These are phyloP conservation scores for Xylaria sp. DNA, from an alignment of 2,329 filamentous ascomycete genomes.

Conservation along the genomic window DNA sequence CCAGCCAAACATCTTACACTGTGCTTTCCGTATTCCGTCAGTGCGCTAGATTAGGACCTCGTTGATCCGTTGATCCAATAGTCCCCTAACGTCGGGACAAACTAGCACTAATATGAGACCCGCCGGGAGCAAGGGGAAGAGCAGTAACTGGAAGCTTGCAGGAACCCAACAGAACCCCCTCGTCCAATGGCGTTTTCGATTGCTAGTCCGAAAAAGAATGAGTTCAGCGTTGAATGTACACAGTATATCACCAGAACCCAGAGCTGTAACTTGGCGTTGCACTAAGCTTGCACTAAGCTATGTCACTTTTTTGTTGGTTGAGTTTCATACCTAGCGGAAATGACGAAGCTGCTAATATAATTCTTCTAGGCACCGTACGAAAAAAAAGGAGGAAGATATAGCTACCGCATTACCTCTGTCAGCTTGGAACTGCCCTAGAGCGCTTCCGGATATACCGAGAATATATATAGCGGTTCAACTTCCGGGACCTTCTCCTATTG, in stretches of 20 bases:
- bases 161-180: not conserved
- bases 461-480: no score
- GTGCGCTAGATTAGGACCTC: not conserved
- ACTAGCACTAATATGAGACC: slow-evolving; percentile 9
- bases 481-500: no score
- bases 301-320: not conserved
- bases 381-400: no score
- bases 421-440: no score
- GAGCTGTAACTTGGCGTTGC: not conserved
- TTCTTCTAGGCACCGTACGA: no score
- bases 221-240: slow-evolving; percentile 3
- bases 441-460: no score
- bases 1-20: slow-evolving; percentile 15
- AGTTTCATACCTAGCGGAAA: not conserved
- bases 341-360: no score
- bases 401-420: no score
- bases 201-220: slow-evolving; percentile 1
- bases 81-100: slow-evolving; percentile 30
- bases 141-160: not conserved
- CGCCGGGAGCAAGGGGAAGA: not conserved
- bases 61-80: slow-evolving; percentile 22
- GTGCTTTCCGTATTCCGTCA: not conserved
- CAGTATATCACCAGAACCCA: not conserved
- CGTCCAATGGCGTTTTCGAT: slow-evolving; percentile 2
- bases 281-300: not conserved